A percentile compares a stretch with the other conserved stretches of the same genome.
Evolutionary conservation across 2,329 filamentous ascomycete species (phyloP).

Genomic region (Trichophyton simii): DNA sequence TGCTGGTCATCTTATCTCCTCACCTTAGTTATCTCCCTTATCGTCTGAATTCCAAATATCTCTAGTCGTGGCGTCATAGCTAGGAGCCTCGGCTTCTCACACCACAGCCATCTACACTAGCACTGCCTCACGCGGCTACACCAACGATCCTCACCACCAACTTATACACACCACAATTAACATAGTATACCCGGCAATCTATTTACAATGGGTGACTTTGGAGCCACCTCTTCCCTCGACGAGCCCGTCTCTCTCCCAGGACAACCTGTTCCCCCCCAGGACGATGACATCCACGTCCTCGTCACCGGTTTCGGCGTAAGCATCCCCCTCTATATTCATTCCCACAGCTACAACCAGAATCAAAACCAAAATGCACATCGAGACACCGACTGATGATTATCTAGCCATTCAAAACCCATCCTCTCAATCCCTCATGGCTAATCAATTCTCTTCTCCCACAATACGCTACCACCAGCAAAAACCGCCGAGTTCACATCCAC

Average conservation of each 20-base stretch:
- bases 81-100: background rate
- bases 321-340: background rate
- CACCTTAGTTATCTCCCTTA: no score
- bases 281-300: slow-evolving; percentile 37
- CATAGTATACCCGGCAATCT: no score
- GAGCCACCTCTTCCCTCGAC: background rate
- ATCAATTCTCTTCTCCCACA: slow-evolving; percentile 58
- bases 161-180: background rate
- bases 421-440: slow-evolving; percentile 68
- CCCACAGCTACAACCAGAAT: no score
- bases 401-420: slow-evolving; percentile 59
- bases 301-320: slow-evolving; percentile 37
- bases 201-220: slow-evolving; percentile 12
- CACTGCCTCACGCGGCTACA: background rate
- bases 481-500: slow-evolving; percentile 27
- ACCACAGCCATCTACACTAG: background rate
- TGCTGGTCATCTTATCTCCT: no score
- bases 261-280: background rate
- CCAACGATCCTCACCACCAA: background rate
- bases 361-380: no score
- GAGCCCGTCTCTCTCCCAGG: slow-evolving; percentile 17
- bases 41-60: no score
- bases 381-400: no score
- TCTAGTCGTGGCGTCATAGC: no score
- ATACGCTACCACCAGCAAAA: slow-evolving; percentile 39